A percentile compares a stretch with the other conserved stretches of the same genome.
Conservation (phyloP, 2,329 filamentous ascomycete species). For the Neoscytalidium dimidiatum region DNA sequence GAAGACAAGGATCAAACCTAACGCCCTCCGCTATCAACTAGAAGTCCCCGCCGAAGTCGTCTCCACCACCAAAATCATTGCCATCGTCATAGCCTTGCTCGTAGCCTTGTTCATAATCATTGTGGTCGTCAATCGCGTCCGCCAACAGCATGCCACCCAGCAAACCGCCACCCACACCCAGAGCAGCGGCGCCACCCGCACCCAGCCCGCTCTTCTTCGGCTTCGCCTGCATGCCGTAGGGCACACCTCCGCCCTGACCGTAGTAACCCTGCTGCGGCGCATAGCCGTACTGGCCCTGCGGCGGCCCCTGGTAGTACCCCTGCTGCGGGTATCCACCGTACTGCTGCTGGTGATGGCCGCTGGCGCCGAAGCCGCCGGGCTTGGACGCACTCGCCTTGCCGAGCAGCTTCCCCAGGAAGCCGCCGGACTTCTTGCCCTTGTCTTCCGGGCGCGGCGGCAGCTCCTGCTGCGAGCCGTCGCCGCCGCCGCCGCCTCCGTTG, state of each 20-base stretch:
- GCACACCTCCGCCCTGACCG: conserved; percentile 33
- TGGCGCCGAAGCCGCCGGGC: not conserved
- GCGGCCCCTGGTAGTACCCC: conserved; percentile 30
- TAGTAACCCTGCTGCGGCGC: conserved; percentile 29
- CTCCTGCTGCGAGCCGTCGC: conserved; percentile 28
- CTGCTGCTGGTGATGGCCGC: conserved; percentile 23
- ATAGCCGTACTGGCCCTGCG: conserved; percentile 33
- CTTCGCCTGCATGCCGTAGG: conserved; percentile 23
- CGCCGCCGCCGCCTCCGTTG: conserved; percentile 25
- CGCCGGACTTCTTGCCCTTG: conserved; percentile 41
- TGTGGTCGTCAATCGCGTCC: conserved; percentile 61
- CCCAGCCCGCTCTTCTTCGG: conserved; percentile 61
- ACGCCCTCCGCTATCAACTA: too few species aligned
- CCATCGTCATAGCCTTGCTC: conserved; percentile 25
- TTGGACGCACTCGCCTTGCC: conserved; percentile 39
- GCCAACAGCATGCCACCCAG: conserved; percentile 74
- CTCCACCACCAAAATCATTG: conserved; percentile 28
- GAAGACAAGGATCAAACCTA: not conserved
- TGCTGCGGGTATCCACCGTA: conserved; percentile 28
- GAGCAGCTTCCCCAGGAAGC: conserved; percentile 55
- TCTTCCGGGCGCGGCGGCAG: conserved; percentile 30
- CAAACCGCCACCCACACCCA: conserved; percentile 80
- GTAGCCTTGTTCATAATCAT: conserved; percentile 21
- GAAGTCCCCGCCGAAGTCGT: conserved; percentile 30
- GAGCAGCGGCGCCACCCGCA: conserved; percentile 70